Percentiles rank a stretch among this genome's conserved stretches.
Conservation (phyloP, 2,329 filamentous ascomycete species). For the Nigrospora osmanthi region DNA sequence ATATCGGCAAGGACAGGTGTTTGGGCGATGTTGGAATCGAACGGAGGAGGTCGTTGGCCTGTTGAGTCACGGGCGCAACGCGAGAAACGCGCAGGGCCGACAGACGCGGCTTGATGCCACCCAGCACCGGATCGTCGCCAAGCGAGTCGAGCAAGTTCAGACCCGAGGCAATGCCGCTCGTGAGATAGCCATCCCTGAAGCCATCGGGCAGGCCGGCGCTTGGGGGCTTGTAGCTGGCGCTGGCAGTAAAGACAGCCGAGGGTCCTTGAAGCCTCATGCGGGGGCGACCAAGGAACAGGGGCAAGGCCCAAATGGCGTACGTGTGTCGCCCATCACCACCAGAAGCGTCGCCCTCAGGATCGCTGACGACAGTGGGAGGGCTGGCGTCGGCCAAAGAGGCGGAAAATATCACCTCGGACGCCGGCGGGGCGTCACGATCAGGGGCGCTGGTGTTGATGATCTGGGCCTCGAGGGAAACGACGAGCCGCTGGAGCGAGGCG, state of each 20-base stretch:
- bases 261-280: slow-evolving; percentile 60
- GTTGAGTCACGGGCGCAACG: slow-evolving; percentile 59
- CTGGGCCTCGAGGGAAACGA: slow-evolving; percentile 59
- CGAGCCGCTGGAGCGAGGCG: slow-evolving; percentile 53
- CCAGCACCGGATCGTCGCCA: slow-evolving; percentile 54
- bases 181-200: slow-evolving; percentile 54
- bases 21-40: slow-evolving; percentile 58
- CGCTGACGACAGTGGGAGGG: slow-evolving; percentile 42
- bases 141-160: slow-evolving; percentile 75
- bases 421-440: slow-evolving; percentile 37
- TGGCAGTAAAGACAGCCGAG: slow-evolving; percentile 56
- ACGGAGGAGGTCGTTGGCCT: slow-evolving; percentile 49
- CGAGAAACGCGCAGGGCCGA: slow-evolving; percentile 69
- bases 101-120: slow-evolving; percentile 55
- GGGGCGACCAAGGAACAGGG: slow-evolving; percentile 50
- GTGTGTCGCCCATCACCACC: slow-evolving; percentile 27
- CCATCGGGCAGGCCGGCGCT: slow-evolving; percentile 32
- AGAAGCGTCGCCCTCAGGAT: slow-evolving; percentile 21
- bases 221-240: slow-evolving; percentile 50
- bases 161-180: slow-evolving; percentile 59
- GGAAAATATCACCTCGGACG: slow-evolving; percentile 53
- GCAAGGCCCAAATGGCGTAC: slow-evolving; percentile 52
- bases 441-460: slow-evolving; percentile 49
- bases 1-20: slow-evolving; percentile 50
- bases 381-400: slow-evolving; percentile 40